Evolutionary conservation across 2,329 filamentous ascomycete genomes (phyloP), one percentile per base, ranked within the genome.

Genomic region (Apiospora malaysiana): DNA sequence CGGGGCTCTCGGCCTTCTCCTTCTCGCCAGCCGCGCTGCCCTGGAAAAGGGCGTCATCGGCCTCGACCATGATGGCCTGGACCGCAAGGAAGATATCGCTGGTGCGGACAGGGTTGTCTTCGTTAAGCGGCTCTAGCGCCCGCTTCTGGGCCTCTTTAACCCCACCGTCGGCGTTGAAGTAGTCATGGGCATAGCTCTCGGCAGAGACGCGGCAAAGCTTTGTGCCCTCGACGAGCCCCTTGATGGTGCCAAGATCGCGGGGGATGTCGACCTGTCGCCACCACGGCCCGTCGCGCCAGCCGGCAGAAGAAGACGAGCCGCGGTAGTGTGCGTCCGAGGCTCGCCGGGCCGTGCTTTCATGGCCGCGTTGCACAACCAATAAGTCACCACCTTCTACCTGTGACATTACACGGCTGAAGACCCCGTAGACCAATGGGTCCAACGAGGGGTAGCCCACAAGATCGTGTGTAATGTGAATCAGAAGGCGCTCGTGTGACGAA

Each of bases 401-500:
- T n/a, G 94, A 90, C 96, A 99, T 99, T 78, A 99, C 95, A 69
- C 94, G 92, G 70, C 93, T 93, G 84, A 99, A 99, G 74, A 96
- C 94, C 71, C 89, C 89, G 83, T 98, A 94, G 77, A 98, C 94
- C 70, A 98, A 88, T 23, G 95, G 94, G 80, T 98, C 95, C 76
- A 99, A 90, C 23, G 94, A 95, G 2, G 96, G 96, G 81, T 99
- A 99, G 76, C 94, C 94, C 75, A 94, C 91, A 59, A 99, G 89
- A 81, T 98, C 96, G 85, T 99, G 96, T 10, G 95, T 97, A 74
- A 96, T 97, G 84, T 99, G 96, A 77, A 99, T 98, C 77, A 97
- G 93, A 9, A 99, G 92, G 68, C 95, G 93, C 83, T 99, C 96
- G 83, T 99, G 96, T 10, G 95, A 96, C 70, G 94, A 95, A 78